A percentile compares a stretch with the other conserved stretches of the same genome.
Evolutionary conservation across 1,139 yeast species (phyloP).

Genomic region (Debaryomycetaceae sp.): DNA sequence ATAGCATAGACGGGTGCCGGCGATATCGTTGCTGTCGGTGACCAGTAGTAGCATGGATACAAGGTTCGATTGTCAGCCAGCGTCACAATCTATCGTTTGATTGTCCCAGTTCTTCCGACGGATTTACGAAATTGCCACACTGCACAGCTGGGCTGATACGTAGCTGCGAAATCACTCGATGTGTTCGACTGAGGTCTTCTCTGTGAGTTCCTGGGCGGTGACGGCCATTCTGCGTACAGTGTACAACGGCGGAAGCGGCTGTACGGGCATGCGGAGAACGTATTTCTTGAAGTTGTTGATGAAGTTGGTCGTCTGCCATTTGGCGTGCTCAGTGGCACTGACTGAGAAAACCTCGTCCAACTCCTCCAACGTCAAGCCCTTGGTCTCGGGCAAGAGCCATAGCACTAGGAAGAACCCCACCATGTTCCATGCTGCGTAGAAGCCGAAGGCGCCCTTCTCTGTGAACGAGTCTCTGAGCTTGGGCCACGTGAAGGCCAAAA

Average conservation of each 20-base stretch:
- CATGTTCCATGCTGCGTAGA: slow-evolving; percentile 87
- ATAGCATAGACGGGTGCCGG: no score
- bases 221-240: slow-evolving; percentile 55
- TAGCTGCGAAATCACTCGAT: slow-evolving; percentile 22
- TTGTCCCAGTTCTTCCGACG: no score
- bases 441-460: slow-evolving; percentile 82
- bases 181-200: slow-evolving; percentile 49
- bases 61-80: no score
- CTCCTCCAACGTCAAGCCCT: slow-evolving; percentile 64
- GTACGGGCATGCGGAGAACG: slow-evolving; percentile 36
- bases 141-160: no score
- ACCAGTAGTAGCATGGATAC: no score
- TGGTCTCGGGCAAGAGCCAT: slow-evolving; percentile 69
- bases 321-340: slow-evolving; percentile 50
- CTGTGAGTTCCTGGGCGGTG: slow-evolving; percentile 57
- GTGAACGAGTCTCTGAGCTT: slow-evolving; percentile 56
- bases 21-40: no score
- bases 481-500: slow-evolving; percentile 83
- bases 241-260: slow-evolving; percentile 52
- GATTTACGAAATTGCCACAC: no score
- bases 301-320: slow-evolving; percentile 47
- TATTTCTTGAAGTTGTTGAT: slow-evolving; percentile 41
- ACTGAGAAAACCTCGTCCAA: slow-evolving; percentile 66
- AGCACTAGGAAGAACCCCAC: slow-evolving; percentile 67
- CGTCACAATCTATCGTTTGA: no score